These are phyloP conservation scores for Podospora pseudoanserina DNA, from an alignment of 495 filamentous ascomycete genomes.

Conservation along the genomic window DNA sequence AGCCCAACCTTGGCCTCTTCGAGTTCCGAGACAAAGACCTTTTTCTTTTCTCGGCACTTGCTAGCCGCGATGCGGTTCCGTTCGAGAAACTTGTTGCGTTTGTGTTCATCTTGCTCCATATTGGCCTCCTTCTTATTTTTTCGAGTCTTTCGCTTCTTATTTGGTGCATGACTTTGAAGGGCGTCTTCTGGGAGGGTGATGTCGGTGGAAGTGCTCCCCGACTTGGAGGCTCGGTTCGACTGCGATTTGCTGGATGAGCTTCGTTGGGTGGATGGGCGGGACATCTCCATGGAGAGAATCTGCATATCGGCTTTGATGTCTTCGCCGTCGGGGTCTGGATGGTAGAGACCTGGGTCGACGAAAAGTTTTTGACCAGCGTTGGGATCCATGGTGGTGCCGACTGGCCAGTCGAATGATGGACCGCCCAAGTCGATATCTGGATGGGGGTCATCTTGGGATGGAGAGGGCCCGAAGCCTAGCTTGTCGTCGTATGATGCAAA, in stretches of 20 bases:
- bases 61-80: slow-evolving; percentile 79
- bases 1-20: slow-evolving; percentile 47
- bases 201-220: slow-evolving; percentile 23
- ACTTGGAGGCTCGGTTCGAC: slow-evolving; percentile 23
- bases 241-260: slow-evolving; percentile 27
- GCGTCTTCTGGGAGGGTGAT: slow-evolving; percentile 27
- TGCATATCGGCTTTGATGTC: slow-evolving; percentile 24
- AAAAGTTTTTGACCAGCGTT: slow-evolving; percentile 22
- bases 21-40: slow-evolving; percentile 62
- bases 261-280: slow-evolving; percentile 23
- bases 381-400: slow-evolving; percentile 18
- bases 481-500: slow-evolving; percentile 20
- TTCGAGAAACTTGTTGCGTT: slow-evolving; percentile 59
- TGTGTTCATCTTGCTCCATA: slow-evolving; percentile 26
- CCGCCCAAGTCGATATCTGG: slow-evolving; percentile 7
- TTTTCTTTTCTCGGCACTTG: slow-evolving; percentile 87
- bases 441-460: slow-evolving; percentile 4
- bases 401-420: slow-evolving; percentile 16
- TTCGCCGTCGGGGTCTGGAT: slow-evolving; percentile 21
- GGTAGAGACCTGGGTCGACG: slow-evolving; percentile 27
- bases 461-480: slow-evolving; percentile 11
- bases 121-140: slow-evolving; percentile 16
- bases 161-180: neutral
- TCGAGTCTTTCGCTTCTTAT: slow-evolving; percentile 21
- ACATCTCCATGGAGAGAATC: slow-evolving; percentile 17